Evolutionary conservation across 345 rosid species (phyloP).

Genomic region (Eucalyptus grandis): DNA sequence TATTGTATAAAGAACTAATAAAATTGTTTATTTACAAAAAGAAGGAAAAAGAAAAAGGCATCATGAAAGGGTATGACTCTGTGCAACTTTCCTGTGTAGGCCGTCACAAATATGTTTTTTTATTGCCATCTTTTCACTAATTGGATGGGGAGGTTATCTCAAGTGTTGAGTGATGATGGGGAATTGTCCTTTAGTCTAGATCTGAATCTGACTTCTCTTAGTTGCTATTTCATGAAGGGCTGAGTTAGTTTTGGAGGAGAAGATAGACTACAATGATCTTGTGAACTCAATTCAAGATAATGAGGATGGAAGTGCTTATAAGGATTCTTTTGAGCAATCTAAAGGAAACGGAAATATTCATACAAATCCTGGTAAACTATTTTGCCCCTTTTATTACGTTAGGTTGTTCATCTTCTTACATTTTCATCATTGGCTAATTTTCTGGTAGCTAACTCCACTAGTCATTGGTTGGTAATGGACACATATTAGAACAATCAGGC

Average conservation of each 20-base stretch:
- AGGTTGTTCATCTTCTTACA: neutral
- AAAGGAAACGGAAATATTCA: conserved; percentile 13
- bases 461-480: neutral
- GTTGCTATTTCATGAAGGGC: conserved; percentile 41
- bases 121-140: neutral
- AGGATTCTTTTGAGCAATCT: conserved; percentile 6
- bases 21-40: neutral
- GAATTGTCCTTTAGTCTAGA: neutral
- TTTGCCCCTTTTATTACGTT: neutral
- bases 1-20: neutral
- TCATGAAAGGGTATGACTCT: neutral
- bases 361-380: conserved; percentile 25
- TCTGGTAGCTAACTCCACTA: neutral
- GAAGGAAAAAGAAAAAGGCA: neutral
- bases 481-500: neutral
- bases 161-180: neutral
- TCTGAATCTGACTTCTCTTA: neutral
- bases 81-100: neutral
- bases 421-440: neutral
- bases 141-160: neutral
- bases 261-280: conserved; percentile 88
- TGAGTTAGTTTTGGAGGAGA: conserved; percentile 61
- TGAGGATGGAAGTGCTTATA: conserved; percentile 3
- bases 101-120: neutral
- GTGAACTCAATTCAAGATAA: conserved; percentile 30